These are phyloP conservation scores for Cryptosporidium parvum DNA, from an alignment of 169 alveolate genomes.

Conservation along the genomic window DNA sequence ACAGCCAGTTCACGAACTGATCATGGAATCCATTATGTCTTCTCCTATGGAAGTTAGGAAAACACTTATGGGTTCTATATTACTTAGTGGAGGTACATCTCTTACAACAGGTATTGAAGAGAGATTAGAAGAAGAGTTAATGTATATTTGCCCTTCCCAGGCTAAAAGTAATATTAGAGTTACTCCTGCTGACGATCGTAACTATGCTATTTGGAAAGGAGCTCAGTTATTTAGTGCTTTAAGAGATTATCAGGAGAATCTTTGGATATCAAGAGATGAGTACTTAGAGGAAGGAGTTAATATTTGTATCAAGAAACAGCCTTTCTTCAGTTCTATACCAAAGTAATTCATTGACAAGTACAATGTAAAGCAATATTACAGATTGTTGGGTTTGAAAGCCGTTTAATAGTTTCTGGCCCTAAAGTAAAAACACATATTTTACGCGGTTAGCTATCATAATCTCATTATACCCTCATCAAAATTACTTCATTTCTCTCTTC, in stretches of 20 bases:
- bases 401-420: background rate
- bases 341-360: background rate
- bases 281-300: slow-evolving; percentile 80
- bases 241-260: slow-evolving; percentile 76
- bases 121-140: slow-evolving; percentile 69
- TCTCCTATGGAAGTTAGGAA: slow-evolving; percentile 80
- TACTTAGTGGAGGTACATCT: slow-evolving; percentile 80
- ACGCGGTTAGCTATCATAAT: background rate
- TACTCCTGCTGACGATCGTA: slow-evolving; percentile 64
- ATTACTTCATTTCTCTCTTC: background rate
- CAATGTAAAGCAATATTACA: background rate
- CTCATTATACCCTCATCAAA: too few species aligned
- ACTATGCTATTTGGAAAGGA: slow-evolving; percentile 69
- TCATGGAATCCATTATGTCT: slow-evolving; percentile 80
- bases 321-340: slow-evolving; percentile 28
- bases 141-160: slow-evolving; percentile 76
- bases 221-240: slow-evolving; percentile 74
- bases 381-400: too few species aligned
- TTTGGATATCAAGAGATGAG: slow-evolving; percentile 81
- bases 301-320: slow-evolving; percentile 76
- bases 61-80: slow-evolving; percentile 77
- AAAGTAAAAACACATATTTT: background rate
- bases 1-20: slow-evolving; percentile 78
- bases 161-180: slow-evolving; percentile 67
- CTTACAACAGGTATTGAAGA: slow-evolving; percentile 76